Conservation (phyloP, 768 basidiomycete genomes). For the Calocybe gangraenosa region DNA sequence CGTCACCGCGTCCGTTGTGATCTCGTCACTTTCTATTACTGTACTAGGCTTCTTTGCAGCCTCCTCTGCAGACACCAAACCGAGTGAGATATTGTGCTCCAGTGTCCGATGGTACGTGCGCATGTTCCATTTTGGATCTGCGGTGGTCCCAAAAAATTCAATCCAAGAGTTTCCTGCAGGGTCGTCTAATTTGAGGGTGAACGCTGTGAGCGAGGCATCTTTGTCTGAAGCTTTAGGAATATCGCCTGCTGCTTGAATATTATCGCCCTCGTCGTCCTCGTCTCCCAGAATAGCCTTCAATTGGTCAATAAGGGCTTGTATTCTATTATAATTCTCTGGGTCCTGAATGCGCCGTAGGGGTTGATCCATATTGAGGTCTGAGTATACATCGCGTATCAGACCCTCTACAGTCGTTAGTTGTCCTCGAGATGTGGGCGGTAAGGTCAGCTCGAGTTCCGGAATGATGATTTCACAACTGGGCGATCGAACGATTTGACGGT, state of each 20-base stretch:
- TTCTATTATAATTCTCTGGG: slow-evolving; percentile 64
- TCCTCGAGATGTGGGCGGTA: slow-evolving; percentile 78
- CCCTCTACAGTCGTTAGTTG: slow-evolving; percentile 98
- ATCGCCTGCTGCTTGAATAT: slow-evolving; percentile 29
- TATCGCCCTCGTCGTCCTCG: slow-evolving; percentile 48
- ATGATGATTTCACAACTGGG: slow-evolving; percentile 75
- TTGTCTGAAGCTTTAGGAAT: slow-evolving; percentile 30
- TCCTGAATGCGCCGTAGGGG: slow-evolving; percentile 80
- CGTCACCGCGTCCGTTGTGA: slow-evolving; percentile 28
- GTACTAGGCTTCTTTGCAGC: slow-evolving; percentile 2
- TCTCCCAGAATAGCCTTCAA: slow-evolving; percentile 63
- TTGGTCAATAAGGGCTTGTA: slow-evolving; percentile 68
- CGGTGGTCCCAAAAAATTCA: slow-evolving; percentile 81
- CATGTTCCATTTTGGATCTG: slow-evolving; percentile 92
- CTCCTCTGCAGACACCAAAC: slow-evolving; percentile 56
- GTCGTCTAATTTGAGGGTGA: slow-evolving; percentile 87
- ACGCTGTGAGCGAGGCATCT: slow-evolving; percentile 56
- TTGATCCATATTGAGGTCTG: slow-evolving; percentile 80
- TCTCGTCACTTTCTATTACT: slow-evolving; percentile 13
- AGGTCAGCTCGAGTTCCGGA: slow-evolving; percentile 86
- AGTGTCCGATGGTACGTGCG: slow-evolving; percentile 74
- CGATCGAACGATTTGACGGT: slow-evolving; percentile 93
- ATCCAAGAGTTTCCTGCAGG: slow-evolving; percentile 96
- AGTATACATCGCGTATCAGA: slow-evolving; percentile 73
- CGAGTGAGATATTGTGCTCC: slow-evolving; percentile 78